A percentile compares a stretch with the other conserved stretches of the same genome.
These are phyloP conservation scores for Monosporascus sp. DNA, from an alignment of 2,329 filamentous ascomycete genomes.

Conservation along the genomic window DNA sequence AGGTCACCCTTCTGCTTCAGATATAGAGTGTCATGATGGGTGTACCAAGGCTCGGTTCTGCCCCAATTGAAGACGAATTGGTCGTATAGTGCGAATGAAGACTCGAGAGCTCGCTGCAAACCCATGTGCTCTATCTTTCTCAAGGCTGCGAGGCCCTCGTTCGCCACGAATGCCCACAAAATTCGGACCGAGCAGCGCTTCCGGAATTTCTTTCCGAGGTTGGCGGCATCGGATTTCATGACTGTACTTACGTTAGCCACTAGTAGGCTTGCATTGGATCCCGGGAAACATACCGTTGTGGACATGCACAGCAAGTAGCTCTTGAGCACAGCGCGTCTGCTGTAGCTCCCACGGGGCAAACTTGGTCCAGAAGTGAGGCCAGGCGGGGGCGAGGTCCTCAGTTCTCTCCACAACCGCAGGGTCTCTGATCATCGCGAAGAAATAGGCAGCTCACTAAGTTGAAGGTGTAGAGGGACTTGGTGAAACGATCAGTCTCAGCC, in stretches of 20 bases:
- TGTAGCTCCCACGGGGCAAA: constrained; percentile 6
- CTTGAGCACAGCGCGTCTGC: constrained; percentile 4
- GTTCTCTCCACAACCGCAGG: neutral
- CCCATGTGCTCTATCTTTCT: neutral
- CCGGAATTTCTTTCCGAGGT: neutral
- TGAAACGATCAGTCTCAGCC: neutral
- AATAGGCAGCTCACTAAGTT: constrained; percentile 1
- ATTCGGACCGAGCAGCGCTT: neutral
- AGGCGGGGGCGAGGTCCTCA: neutral
- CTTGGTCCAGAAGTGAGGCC: neutral
- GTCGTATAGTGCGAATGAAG: neutral
- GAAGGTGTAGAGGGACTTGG: neutral
- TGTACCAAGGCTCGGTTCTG: neutral
- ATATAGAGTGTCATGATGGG: neutral
- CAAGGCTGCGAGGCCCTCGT: neutral
- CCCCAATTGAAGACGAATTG: neutral
- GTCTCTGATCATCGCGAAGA: neutral
- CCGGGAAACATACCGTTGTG: neutral
- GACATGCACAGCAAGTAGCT: neutral
- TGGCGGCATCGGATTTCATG: neutral
- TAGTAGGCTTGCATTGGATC: neutral
- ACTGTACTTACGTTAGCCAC: neutral
- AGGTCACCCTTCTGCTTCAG: neutral
- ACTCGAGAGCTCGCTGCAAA: neutral
- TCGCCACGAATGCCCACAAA: neutral